A percentile compares a stretch with the other conserved stretches of the same genome.
phyloP scores from a whole-genome alignment of 257 asterid genomes.

The Nicotiana tabacum region DNA sequence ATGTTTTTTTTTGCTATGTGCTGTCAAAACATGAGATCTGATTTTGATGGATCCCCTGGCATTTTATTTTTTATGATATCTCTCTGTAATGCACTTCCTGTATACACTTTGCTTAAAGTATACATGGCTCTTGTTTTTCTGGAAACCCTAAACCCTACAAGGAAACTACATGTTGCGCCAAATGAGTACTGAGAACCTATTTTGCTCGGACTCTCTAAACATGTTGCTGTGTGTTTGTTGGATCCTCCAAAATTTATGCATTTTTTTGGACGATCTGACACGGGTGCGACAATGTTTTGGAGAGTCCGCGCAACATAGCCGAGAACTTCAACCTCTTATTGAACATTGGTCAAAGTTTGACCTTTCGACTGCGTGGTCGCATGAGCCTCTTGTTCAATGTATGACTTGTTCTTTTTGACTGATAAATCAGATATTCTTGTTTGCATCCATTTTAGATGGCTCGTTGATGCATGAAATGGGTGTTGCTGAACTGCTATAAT shows the following conservation, averaged over 20 bases:
- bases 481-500: constrained; percentile 8
- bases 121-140: neutral
- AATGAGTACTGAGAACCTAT: neutral
- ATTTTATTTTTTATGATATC: neutral
- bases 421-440: neutral
- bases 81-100: neutral
- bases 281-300: too few relatives aligned
- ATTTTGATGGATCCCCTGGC: neutral
- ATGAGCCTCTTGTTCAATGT: neutral
- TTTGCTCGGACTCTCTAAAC: too few relatives aligned
- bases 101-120: neutral
- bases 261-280: too few relatives aligned
- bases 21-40: neutral
- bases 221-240: too few relatives aligned
- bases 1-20: neutral
- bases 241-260: too few relatives aligned
- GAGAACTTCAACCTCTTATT: neutral
- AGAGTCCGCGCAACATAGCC: too few relatives aligned
- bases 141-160: neutral
- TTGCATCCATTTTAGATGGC: neutral
- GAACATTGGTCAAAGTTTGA: neutral
- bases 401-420: constrained; percentile 1
- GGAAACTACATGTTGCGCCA: neutral
- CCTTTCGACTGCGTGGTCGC: neutral
- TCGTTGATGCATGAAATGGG: neutral